phyloP scores from a whole-genome alignment of 345 rosid species.

The Lumnitzera littorea region DNA sequence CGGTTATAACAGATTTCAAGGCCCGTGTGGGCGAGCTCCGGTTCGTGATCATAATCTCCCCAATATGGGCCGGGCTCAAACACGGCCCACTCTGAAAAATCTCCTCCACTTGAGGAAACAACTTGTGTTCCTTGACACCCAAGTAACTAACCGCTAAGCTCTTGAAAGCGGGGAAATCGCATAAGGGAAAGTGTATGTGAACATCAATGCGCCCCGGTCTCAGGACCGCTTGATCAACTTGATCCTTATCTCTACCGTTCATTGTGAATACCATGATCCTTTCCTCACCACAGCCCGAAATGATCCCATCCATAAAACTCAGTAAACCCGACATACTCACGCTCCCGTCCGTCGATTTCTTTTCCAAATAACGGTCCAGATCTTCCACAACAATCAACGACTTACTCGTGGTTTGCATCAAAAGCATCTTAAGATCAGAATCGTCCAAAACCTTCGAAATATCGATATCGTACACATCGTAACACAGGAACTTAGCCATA shows the following conservation, averaged over 20 bases:
- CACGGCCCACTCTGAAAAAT: constrained; percentile 68
- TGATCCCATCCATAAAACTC: constrained; percentile 64
- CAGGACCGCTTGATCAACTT: constrained; percentile 27
- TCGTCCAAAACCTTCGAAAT: constrained; percentile 36
- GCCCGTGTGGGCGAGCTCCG: constrained; percentile 95
- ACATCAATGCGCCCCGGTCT: constrained; percentile 76
- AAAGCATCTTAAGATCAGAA: constrained; percentile 41
- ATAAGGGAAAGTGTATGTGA: constrained; percentile 73
- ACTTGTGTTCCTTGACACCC: constrained; percentile 85
- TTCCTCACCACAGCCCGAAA: constrained; percentile 52
- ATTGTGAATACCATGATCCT: constrained; percentile 54
- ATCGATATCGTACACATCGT: constrained; percentile 54
- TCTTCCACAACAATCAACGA: constrained; percentile 51
- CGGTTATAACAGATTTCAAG: constrained; percentile 68
- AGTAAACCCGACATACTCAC: constrained; percentile 37
- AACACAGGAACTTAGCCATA: constrained; percentile 46
- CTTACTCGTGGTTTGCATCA: constrained; percentile 37
- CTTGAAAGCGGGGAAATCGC: constrained; percentile 77
- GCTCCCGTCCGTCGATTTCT: constrained; percentile 20
- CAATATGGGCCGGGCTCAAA: constrained; percentile 82
- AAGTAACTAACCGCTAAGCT: constrained; percentile 61
- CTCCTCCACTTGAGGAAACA: constrained; percentile 87
- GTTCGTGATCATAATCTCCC: constrained; percentile 88
- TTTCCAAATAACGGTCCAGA: constrained; percentile 41
- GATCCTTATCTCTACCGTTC: constrained; percentile 35